phyloP scores from a whole-genome alignment of 257 asterid species.

The Solanum chilense region DNA sequence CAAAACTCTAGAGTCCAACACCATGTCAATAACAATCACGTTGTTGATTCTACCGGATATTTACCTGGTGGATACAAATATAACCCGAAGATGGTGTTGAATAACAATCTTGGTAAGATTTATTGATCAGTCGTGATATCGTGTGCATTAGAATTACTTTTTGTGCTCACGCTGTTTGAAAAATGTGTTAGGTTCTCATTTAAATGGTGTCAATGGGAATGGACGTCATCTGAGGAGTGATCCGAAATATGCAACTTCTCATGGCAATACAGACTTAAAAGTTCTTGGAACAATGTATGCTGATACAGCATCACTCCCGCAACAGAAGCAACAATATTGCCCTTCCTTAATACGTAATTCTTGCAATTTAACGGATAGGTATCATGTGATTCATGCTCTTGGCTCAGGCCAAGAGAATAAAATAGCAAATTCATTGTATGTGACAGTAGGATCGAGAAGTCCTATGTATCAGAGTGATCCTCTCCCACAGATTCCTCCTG shows the following conservation, averaged over 20 bases:
- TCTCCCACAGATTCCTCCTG: constrained; percentile 15
- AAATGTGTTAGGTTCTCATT: constrained; percentile 33
- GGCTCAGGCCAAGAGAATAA: constrained; percentile 21
- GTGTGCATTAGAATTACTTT: not conserved
- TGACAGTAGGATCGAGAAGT: constrained; percentile 25
- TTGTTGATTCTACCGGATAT: not conserved
- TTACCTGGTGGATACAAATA: not conserved
- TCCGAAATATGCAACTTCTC: constrained; percentile 20
- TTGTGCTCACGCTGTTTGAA: not conserved
- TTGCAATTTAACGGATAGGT: constrained; percentile 25
- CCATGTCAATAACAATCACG: not conserved
- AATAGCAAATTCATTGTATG: constrained; percentile 11
- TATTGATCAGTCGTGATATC: not conserved
- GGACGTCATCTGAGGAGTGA: constrained; percentile 33
- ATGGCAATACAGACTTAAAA: constrained; percentile 33
- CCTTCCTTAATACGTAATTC: constrained; percentile 19
- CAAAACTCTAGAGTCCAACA: constrained; percentile 18
- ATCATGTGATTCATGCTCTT: constrained; percentile 20
- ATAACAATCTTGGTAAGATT: not conserved
- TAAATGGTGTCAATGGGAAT: constrained; percentile 23
- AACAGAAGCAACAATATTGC: constrained; percentile 44
- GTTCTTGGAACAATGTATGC: constrained; percentile 58
- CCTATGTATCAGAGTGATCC: constrained; percentile 31
- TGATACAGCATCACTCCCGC: constrained; percentile 46
- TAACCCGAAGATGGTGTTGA: not conserved